These are phyloP conservation scores for Stellera chamaejasme DNA, from an alignment of 345 rosid genomes.

Conservation along the genomic window DNA sequence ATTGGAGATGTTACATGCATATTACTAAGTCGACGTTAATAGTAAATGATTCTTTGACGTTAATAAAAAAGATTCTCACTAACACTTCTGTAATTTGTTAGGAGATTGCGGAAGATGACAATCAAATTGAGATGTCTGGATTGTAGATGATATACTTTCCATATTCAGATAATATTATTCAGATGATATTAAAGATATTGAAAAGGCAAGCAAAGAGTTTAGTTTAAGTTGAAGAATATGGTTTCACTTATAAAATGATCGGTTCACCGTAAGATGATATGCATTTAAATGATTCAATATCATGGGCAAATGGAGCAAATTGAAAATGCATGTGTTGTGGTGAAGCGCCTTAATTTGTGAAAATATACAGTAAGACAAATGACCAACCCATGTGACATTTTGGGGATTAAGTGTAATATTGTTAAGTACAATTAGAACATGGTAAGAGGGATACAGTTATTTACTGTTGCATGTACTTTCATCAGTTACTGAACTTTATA, in stretches of 20 bases:
- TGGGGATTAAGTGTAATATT: too few species aligned
- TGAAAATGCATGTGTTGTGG: slow-evolving; percentile 56
- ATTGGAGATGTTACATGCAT: too few species aligned
- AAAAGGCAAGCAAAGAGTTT: slow-evolving; percentile 52
- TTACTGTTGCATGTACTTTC: too few species aligned
- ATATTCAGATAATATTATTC: too few species aligned
- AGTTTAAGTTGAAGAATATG: slow-evolving; percentile 10
- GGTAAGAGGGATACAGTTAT: too few species aligned
- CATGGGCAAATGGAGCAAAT: slow-evolving; percentile 68
- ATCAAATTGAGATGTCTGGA: slow-evolving; percentile 92
- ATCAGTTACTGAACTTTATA: too few species aligned
- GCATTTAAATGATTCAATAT: slow-evolving; percentile 30
- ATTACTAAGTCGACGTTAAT: too few species aligned
- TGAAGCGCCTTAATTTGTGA: slow-evolving; percentile 69
- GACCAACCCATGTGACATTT: slow-evolving; percentile 85
- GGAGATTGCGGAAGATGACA: slow-evolving; percentile 57
- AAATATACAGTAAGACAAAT: slow-evolving; percentile 74
- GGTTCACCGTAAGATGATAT: slow-evolving; percentile 41
- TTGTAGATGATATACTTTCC: slow-evolving; percentile 96
- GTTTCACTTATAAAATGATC: slow-evolving; percentile 16
- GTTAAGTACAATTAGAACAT: too few species aligned
- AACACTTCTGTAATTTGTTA: slow-evolving; percentile 22
- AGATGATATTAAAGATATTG: slow-evolving; percentile 73
- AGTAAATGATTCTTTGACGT: too few species aligned
- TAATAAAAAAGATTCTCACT: too few species aligned